Base-by-base conservation (phyloP, 169 alveolate species). In the Plasmodium vivax region DNA sequence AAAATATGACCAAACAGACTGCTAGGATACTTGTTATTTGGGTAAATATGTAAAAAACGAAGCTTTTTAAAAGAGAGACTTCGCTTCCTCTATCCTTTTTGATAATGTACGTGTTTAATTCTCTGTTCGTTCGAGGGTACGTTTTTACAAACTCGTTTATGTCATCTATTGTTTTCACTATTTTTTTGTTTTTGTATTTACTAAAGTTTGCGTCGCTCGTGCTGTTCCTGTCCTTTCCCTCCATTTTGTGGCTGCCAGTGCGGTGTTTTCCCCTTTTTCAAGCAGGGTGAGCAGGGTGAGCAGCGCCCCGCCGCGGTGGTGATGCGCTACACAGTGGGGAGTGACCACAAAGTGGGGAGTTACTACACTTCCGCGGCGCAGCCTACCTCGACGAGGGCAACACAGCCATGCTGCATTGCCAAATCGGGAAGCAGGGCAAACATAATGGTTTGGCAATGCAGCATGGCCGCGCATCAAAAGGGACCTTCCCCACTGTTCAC, bases 21-120 rank as follows among this genome's bases (percentile, higher is more conserved):
- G 83, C 94, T 71, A 88, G 71, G 47, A 88, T 80, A 51, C 94
- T 88, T 47, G 90, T 81, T 88, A 88, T 88, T 34, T 88, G 94
- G 3, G 94, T 88, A 62, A 88, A 80, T 38, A 88, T 79, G 27
- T 88, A 88, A 88, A 88, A 88, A 36, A 88, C 51, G 51, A 80
- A 88, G 43, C 94, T 88, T 88, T 88, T 88, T 58, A 88, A 77
- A 80, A 81, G 83, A 2, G 94, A 88, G 9, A 88, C 90, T 41
- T 62, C 88, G 38, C 41, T 88, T 30, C 56, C 79, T 79, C 43
- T 88, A 27, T 88, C 83, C 43, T 88, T 88, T 80, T 88, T 88
- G 14, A 80, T 88, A 77, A 88, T 80, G 82, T 88, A 88, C 9
- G 82, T 88, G 80, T 88, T 88, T 81, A 88, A 45, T 34, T 88